Conservation (phyloP, 148 eudicot genomes). For the Rhododendron kiyosumense region DNA sequence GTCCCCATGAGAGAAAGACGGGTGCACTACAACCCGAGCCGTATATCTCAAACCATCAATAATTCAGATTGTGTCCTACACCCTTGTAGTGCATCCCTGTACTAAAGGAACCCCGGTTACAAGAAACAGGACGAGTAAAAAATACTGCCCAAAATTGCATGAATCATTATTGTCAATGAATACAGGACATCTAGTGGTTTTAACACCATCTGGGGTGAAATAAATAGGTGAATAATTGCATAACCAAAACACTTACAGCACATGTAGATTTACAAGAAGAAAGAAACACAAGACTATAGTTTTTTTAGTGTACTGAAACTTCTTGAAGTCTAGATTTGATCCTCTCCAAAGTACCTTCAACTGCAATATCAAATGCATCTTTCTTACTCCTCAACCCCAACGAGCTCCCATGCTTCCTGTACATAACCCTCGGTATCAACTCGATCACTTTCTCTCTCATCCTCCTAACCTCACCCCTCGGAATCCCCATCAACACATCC, state of each 20-base stretch:
- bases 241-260: background rate
- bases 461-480: conserved; percentile 62
- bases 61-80: no score
- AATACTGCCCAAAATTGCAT: conserved; percentile 4
- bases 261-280: background rate
- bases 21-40: no score
- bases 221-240: background rate
- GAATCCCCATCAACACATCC: conserved; percentile 69
- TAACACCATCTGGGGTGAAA: background rate
- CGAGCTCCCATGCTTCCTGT: conserved; percentile 88
- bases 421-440: conserved; percentile 63
- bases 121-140: background rate
- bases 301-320: conserved; percentile 15
- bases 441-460: conserved; percentile 82
- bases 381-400: conserved; percentile 70
- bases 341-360: conserved; percentile 69
- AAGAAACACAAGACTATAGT: background rate
- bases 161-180: background rate
- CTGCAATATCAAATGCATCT: conserved; percentile 89
- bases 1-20: background rate
- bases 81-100: no score
- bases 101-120: no score
- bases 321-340: conserved; percentile 55
- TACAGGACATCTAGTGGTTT: background rate
- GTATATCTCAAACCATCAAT: no score